Conservation (phyloP, 192 early-diverging fungal genomes). For the Entophlyctis luteolus region DNA sequence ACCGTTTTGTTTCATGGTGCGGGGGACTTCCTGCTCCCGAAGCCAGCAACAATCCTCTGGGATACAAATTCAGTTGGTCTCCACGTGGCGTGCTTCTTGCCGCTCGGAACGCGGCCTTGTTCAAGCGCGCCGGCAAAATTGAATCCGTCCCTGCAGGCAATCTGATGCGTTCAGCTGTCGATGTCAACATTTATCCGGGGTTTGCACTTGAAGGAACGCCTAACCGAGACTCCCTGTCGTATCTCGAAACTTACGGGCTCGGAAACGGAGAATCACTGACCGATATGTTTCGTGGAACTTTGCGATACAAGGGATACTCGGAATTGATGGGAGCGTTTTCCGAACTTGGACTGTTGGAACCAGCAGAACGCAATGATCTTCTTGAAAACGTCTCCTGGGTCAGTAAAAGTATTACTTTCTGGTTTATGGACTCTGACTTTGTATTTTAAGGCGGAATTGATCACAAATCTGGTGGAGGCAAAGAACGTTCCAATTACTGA, state of each 20-base stretch:
- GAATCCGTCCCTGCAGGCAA: constrained; percentile 64
- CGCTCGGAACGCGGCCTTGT: constrained; percentile 79
- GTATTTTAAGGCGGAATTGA: constrained; percentile 36
- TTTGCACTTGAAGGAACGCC: constrained; percentile 94
- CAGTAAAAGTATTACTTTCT: constrained; percentile 38
- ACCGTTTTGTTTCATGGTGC: constrained; percentile 91
- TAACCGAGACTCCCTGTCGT: constrained; percentile 95
- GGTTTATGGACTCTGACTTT: constrained; percentile 41
- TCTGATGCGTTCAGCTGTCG: constrained; percentile 89
- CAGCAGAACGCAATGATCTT: constrained; percentile 8
- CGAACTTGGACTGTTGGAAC: constrained; percentile 86
- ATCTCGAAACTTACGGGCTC: constrained; percentile 87
- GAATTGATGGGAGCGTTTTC: constrained; percentile 93
- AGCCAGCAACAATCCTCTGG: constrained; percentile 92
- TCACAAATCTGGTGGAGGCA: constrained; percentile 22
- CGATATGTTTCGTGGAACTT: constrained; percentile 89
- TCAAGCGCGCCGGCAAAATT: constrained; percentile 82
- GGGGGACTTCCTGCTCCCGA: constrained; percentile 98
- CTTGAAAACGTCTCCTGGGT: constrained; percentile 13
- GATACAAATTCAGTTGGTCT: constrained; percentile 98
- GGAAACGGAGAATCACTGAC: constrained; percentile 52
- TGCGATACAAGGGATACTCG: constrained; percentile 95
- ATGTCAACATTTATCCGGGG: constrained; percentile 89
- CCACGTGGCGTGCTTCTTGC: constrained; percentile 85
- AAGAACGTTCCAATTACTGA: neutral